These are phyloP conservation scores for Collybia mongolica DNA, from an alignment of 768 basidiomycete species.

Conservation along the genomic window DNA sequence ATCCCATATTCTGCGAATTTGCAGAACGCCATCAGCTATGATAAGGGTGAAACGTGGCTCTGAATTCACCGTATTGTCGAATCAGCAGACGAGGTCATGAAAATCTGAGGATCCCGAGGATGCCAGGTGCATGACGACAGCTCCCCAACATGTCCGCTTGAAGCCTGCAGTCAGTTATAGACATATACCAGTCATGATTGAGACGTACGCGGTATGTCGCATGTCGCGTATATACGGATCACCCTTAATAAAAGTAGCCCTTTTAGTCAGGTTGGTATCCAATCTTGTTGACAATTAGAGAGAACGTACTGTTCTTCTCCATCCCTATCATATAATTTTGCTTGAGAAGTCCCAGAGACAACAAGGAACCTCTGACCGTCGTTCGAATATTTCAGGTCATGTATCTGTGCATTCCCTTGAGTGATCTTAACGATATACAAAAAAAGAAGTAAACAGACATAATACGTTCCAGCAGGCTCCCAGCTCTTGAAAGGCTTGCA, in stretches of 20 bases:
- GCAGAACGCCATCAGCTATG: conserved; percentile 1
- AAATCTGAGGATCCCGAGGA: conserved; percentile 78
- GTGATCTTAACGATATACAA: conserved; percentile 5
- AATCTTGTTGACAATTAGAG: conserved; percentile 13
- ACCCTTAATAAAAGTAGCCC: conserved; percentile 85
- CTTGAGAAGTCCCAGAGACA: conserved; percentile 84
- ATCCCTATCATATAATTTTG: conserved; percentile 88
- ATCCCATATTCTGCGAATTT: conserved; percentile 83
- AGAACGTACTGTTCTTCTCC: conserved; percentile 85
- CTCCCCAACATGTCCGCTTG: conserved; percentile 92
- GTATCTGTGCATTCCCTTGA: conserved; percentile 52
- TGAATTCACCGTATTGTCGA: conserved; percentile 80
- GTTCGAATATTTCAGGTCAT: conserved; percentile 87
- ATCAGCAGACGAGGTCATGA: conserved; percentile 94
- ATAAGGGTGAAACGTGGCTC: conserved; percentile 10
- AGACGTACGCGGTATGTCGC: conserved; percentile 92
- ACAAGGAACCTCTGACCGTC: conserved; percentile 85
- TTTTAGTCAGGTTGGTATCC: conserved; percentile 50
- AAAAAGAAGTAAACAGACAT: conserved; percentile 51
- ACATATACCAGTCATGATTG: conserved; percentile 5
- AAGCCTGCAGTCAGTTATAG: conserved; percentile 5
- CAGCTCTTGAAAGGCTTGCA: conserved; percentile 96
- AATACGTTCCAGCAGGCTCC: conserved; percentile 92
- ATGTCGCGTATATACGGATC: conserved; percentile 99
- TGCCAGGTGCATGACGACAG: conserved; percentile 91